Conservation (phyloP, 768 basidiomycete species). For the Termitomyces sp. region DNA sequence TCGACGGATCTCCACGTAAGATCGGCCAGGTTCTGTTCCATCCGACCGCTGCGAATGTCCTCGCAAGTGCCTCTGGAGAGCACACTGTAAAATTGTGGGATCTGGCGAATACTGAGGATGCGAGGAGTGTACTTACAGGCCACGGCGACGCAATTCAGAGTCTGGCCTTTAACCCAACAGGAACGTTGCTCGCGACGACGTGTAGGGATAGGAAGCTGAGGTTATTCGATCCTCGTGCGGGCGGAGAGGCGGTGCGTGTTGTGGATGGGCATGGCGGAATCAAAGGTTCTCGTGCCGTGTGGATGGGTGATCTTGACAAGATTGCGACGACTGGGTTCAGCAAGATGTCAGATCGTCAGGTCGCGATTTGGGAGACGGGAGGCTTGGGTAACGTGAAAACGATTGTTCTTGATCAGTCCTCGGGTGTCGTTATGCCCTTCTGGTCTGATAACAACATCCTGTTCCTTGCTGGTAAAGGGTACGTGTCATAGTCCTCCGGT, state of each 20-base stretch:
- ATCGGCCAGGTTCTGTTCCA: conserved; percentile 94
- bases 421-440: conserved; percentile 97
- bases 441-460: conserved; percentile 93
- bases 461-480: conserved; percentile 93
- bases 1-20: conserved; percentile 81
- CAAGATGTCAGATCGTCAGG: conserved; percentile 93
- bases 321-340: conserved; percentile 96
- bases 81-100: conserved; percentile 92
- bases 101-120: conserved; percentile 66
- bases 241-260: conserved; percentile 76
- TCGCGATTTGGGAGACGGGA: conserved; percentile 86
- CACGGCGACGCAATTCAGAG: conserved; percentile 90
- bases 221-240: conserved; percentile 85
- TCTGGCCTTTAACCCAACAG: conserved; percentile 76
- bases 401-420: conserved; percentile 78
- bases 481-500: neutral
- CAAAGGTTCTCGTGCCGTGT: conserved; percentile 85
- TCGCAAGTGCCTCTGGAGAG: conserved; percentile 80
- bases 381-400: conserved; percentile 75
- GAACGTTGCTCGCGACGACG: conserved; percentile 82
- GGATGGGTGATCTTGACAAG: conserved; percentile 87
- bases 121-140: conserved; percentile 59
- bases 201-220: conserved; percentile 91
- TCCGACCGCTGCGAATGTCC: conserved; percentile 82
- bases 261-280: conserved; percentile 90